Base-by-base conservation (phyloP, 495 filamentous ascomycete species). In the Pyrenula aspistea region DNA sequence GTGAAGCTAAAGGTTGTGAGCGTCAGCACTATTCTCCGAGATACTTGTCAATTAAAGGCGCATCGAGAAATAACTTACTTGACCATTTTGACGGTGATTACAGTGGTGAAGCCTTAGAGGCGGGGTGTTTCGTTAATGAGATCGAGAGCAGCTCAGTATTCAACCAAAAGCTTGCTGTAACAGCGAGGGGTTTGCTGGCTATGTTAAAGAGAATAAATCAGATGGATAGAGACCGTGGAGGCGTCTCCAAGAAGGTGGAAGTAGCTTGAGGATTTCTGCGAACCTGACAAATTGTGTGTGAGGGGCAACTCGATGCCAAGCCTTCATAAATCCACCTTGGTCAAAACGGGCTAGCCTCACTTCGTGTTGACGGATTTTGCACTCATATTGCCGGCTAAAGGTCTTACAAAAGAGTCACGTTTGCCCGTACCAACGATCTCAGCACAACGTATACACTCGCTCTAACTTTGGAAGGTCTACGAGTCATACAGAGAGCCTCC, bases 71-170 rank as follows among this genome's bases (percentile, higher is more conserved):
- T 49, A 50, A 94, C 93, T 85, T 89, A 98, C 93, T 98, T 96
- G 68, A 98, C 93, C 93, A 98, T 98, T 70, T 89, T 95, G 85
- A 75, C 89, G 86, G 89, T 85, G 71, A 82, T 87, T 74, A 77
- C 68, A 65, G 63, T 62, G 68, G 68, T 79, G 73, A 61, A 56
- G 64, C 68, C 68, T 60, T 65, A 68, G 68, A 71, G 71, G 70
- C 70, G 65, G 67, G 72, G 64, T 67, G 50, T 20, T 52, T 20
- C 8, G 50, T 8, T 10, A 19, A 10, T 52, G 22, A 52, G 8
- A 20, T 10, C 19, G 22, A 19, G 50, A 52, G 50, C 8, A 20
- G 8, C 19, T 52, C 8, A 52, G 50, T 10, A 4, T 19, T 52
- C 50, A 52, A 8, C 10, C 19, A 8, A 24, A 19, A 8, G 50